Conservation (phyloP, 2,329 filamentous ascomycete genomes). For the Colletotrichum noveboracense region DNA sequence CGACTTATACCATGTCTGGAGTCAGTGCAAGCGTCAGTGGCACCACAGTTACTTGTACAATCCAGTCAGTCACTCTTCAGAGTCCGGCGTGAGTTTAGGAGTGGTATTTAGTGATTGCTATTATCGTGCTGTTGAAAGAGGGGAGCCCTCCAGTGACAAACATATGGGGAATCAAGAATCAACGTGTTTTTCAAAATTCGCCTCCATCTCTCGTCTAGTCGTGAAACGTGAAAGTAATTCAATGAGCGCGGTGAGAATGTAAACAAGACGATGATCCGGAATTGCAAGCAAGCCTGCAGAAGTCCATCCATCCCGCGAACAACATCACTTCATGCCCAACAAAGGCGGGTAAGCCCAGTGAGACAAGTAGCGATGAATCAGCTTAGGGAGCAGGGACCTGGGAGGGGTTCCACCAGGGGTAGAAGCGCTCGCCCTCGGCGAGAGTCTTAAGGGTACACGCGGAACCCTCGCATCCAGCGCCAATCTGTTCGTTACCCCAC, state of each 20-base stretch:
- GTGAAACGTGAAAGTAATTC: neutral
- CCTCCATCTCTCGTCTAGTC: neutral
- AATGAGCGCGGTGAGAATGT: neutral
- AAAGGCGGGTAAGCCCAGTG: constrained; percentile 1
- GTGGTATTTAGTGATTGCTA: neutral
- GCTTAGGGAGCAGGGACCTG: constrained; percentile 14
- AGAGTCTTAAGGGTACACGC: constrained; percentile 27
- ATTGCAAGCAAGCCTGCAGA: neutral
- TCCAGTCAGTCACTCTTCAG: neutral
- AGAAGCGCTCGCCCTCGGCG: constrained; percentile 41
- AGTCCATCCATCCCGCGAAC: neutral
- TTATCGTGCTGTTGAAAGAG: neutral
- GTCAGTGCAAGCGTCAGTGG: neutral
- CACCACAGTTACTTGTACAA: neutral
- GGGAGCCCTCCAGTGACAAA: neutral
- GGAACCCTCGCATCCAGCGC: constrained; percentile 27
- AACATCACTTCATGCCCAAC: constrained; percentile 3
- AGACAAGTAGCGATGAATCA: neutral
- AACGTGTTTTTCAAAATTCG: neutral
- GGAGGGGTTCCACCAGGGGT: constrained; percentile 33
- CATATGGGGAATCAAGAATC: neutral
- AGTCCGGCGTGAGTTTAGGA: neutral
- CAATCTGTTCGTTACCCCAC: constrained; percentile 31
- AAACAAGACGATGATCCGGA: neutral
- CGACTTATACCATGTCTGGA: neutral